Conservation (phyloP, 2,329 filamentous ascomycete genomes). For the Exophiala alcalophila region DNA sequence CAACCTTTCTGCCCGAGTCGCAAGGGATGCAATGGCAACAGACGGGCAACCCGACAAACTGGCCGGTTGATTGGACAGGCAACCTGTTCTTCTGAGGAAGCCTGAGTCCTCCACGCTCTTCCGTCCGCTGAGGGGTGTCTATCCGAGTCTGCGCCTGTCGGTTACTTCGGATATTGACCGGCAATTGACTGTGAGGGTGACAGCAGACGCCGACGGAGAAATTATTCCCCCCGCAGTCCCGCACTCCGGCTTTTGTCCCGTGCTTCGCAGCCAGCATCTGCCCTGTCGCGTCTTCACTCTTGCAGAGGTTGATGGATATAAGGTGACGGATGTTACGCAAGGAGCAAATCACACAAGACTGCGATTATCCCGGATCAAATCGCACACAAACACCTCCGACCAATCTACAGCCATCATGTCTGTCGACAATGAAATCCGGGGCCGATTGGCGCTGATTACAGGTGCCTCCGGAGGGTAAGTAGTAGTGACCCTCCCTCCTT, state of each 20-base stretch:
- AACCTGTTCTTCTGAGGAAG: slow-evolving; percentile 34
- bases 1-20: slow-evolving; percentile 18
- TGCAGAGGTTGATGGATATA: no score
- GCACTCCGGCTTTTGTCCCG: no score
- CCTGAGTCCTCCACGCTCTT: no score
- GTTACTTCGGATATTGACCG: no score
- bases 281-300: no score
- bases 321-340: no score
- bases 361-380: slow-evolving; percentile 9
- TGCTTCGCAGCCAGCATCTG: no score
- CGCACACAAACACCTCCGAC: background rate
- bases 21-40: slow-evolving; percentile 36
- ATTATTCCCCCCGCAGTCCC: no score
- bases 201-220: no score
- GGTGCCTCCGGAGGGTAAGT: slow-evolving; percentile 60
- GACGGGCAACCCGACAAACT: slow-evolving; percentile 32
- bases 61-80: slow-evolving; percentile 39
- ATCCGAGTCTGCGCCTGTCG: no score
- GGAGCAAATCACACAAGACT: slow-evolving; percentile 9
- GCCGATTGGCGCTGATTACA: slow-evolving; percentile 57
- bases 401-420: slow-evolving; percentile 21
- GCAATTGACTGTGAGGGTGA: no score
- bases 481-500: background rate
- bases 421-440: slow-evolving; percentile 48
- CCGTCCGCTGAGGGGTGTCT: no score